phyloP scores from a whole-genome alignment of 164 flowering plant species.

The Nelumbo lutea region DNA sequence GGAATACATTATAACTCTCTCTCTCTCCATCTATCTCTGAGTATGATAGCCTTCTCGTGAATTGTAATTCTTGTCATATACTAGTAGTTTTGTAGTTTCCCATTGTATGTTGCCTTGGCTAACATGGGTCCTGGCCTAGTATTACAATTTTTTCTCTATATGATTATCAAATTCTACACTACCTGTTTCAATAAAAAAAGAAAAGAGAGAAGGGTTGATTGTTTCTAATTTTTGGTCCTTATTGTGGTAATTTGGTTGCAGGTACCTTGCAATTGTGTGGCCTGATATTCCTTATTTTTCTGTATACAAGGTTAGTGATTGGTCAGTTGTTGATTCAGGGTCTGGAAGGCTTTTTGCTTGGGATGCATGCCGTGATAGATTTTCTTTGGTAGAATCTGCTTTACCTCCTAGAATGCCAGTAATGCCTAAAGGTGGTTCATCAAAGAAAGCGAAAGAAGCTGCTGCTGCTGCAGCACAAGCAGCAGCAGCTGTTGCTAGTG shows the following conservation, averaged over 20 bases:
- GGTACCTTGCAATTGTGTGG: slow-evolving; percentile 95
- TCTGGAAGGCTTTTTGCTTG: slow-evolving; percentile 96
- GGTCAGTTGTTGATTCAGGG: slow-evolving; percentile 98
- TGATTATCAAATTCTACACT: too few species aligned
- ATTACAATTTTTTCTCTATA: too few species aligned
- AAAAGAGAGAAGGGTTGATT: not conserved
- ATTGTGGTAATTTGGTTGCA: slow-evolving; percentile 29
- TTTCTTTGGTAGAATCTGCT: slow-evolving; percentile 87
- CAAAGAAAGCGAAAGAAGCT: slow-evolving; percentile 95
- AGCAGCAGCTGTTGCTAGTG: slow-evolving; percentile 89
- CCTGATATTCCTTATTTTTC: slow-evolving; percentile 96
- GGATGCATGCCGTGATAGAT: slow-evolving; percentile 96
- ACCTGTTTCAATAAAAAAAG: too few species aligned
- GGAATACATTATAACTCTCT: too few species aligned
- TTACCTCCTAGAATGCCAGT: slow-evolving; percentile 75
- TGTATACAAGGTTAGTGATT: slow-evolving; percentile 86
- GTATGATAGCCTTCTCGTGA: too few species aligned
- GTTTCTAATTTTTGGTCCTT: slow-evolving; percentile 6
- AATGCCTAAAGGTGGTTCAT: slow-evolving; percentile 81
- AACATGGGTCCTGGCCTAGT: too few species aligned
- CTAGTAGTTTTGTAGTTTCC: too few species aligned
- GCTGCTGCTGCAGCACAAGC: slow-evolving; percentile 97
- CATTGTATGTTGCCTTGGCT: too few species aligned
- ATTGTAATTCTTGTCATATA: too few species aligned
- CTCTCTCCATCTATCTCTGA: too few species aligned